Evolutionary conservation across 2,329 filamentous ascomycete genomes (phyloP).

Genomic region (Aspergillus brunneoviolaceus): DNA sequence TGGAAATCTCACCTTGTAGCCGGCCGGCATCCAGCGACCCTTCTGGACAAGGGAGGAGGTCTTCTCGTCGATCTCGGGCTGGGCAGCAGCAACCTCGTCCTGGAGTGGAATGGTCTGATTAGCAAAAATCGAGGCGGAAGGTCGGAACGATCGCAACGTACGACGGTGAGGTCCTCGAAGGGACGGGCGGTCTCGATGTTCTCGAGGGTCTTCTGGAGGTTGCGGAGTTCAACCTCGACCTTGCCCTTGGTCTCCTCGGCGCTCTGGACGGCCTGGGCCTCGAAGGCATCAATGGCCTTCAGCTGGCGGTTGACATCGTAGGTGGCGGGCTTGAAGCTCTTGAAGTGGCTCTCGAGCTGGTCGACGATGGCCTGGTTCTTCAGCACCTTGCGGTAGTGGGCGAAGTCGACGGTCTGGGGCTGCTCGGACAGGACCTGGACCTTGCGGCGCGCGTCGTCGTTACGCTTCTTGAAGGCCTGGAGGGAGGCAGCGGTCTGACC

Average conservation of each 20-base stretch:
- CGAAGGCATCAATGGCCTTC: conserved; percentile 97
- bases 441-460: conserved; percentile 97
- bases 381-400: conserved; percentile 83
- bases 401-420: conserved; percentile 85
- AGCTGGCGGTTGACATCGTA: conserved; percentile 93
- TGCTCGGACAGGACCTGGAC: conserved; percentile 80
- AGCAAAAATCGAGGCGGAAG: neutral
- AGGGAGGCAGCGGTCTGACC: conserved; percentile 90
- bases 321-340: conserved; percentile 82
- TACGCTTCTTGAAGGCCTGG: conserved; percentile 98
- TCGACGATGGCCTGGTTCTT: conserved; percentile 96
- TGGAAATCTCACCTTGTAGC: conserved; percentile 81
- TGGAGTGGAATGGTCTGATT: conserved; percentile 40
- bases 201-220: conserved; percentile 88
- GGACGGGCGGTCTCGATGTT: conserved; percentile 96
- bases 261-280: conserved; percentile 95
- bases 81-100: conserved; percentile 93
- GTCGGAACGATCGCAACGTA: conserved; percentile 52
- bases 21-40: conserved; percentile 96
- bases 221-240: conserved; percentile 91
- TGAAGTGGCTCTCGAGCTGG: conserved; percentile 97
- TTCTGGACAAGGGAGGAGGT: conserved; percentile 91
- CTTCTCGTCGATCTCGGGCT: conserved; percentile 97
- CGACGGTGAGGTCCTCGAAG: conserved; percentile 95
- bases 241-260: conserved; percentile 95